phyloP scores from a whole-genome alignment of 495 filamentous ascomycete genomes.

The Penicillium psychrofluorescens region DNA sequence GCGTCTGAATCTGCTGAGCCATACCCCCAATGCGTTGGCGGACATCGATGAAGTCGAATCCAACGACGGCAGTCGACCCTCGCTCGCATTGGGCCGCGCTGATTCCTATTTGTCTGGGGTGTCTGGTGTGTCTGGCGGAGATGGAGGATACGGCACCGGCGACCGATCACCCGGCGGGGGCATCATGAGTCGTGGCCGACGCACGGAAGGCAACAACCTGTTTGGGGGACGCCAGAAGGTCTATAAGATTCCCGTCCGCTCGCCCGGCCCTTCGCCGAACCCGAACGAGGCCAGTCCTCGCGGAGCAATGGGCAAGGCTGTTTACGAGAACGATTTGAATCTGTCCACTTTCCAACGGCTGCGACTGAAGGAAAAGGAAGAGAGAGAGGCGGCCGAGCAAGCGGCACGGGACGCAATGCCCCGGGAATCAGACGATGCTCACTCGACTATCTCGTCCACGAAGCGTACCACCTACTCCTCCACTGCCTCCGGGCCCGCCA shows the following conservation, averaged over 20 bases:
- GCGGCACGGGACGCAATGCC: constrained; percentile 10
- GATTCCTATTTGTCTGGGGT: constrained; percentile 49
- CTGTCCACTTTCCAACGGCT: constrained; percentile 72
- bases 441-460: constrained; percentile 56
- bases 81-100: constrained; percentile 42
- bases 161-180: constrained; percentile 51
- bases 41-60: constrained; percentile 90
- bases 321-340: constrained; percentile 83
- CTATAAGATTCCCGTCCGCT: constrained; percentile 71
- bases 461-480: constrained; percentile 85
- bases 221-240: constrained; percentile 97
- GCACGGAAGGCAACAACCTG: constrained; percentile 83
- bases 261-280: constrained; percentile 16
- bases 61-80: constrained; percentile 56
- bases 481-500: constrained; percentile 65
- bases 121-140: constrained; percentile 43
- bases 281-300: constrained; percentile 17
- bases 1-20: constrained; percentile 50
- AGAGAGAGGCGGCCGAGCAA: constrained; percentile 33
- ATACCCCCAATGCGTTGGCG: constrained; percentile 48
- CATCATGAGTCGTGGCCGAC: constrained; percentile 78
- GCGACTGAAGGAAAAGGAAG: constrained; percentile 51
- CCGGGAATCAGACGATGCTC: constrained; percentile 49
- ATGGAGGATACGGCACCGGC: constrained; percentile 57
- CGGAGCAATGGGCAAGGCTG: constrained; percentile 52